Conservation (phyloP, 495 filamentous ascomycete genomes). For the Penicillium mononematosum region DNA sequence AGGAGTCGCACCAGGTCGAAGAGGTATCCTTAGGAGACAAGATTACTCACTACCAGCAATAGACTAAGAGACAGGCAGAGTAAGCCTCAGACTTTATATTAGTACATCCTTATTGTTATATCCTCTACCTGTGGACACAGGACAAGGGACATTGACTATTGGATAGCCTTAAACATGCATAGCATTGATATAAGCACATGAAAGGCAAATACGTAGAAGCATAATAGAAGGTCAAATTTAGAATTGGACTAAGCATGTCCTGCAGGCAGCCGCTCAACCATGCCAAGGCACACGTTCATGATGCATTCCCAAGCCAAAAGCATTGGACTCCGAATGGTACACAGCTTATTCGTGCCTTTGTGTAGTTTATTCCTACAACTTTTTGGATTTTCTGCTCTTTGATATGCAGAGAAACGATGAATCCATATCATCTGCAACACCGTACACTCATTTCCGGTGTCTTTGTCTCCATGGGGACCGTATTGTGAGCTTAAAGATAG, state of each 20-base stretch:
- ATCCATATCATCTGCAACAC: not conserved
- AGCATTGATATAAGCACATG: not conserved
- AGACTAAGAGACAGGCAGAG: not conserved
- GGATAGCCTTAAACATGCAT: not conserved
- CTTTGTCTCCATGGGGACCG: not conserved
- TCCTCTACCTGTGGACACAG: not conserved
- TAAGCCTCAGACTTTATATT: not conserved
- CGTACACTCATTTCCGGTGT: not conserved
- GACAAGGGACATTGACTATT: not conserved
- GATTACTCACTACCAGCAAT: not conserved
- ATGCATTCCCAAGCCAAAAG: too few species aligned
- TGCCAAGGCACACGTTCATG: not conserved
- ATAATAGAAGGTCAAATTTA: not conserved
- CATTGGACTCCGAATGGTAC: not conserved
- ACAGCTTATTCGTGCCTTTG: not conserved
- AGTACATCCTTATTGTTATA: not conserved
- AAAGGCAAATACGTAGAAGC: not conserved
- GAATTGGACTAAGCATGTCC: not conserved
- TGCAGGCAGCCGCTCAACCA: not conserved
- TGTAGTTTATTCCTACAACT: not conserved
- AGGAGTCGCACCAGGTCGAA: not conserved
- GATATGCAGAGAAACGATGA: not conserved
- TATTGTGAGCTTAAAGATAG: not conserved
- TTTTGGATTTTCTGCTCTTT: not conserved
- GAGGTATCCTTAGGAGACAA: not conserved